phyloP scores from a whole-genome alignment of 352 stramenopile species.

The Pythium rhizo-oryzae region DNA sequence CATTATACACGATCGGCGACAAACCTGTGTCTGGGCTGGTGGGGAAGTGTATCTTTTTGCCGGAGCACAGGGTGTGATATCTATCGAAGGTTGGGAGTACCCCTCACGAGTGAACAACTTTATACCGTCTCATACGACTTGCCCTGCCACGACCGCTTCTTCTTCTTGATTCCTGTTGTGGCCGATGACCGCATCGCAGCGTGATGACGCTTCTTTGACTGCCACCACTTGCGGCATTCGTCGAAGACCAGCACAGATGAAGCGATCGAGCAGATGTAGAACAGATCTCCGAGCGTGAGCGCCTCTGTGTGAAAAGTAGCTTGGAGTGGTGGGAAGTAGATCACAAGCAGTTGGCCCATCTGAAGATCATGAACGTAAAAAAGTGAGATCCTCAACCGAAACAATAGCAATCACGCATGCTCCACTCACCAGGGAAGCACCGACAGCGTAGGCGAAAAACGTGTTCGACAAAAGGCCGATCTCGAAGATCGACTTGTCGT shows the following conservation, averaged over 20 bases:
- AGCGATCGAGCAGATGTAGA: constrained; percentile 92
- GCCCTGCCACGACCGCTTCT: constrained; percentile 69
- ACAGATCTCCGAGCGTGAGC: constrained; percentile 91
- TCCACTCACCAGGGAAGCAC: constrained; percentile 76
- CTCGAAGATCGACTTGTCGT: constrained; percentile 94
- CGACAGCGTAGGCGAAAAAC: constrained; percentile 93
- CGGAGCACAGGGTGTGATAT: background rate
- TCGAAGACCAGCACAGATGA: constrained; percentile 95
- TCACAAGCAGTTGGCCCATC: constrained; percentile 95
- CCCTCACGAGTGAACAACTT: background rate
- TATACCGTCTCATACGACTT: constrained; percentile 73
- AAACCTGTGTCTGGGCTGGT: background rate
- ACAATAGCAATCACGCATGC: background rate
- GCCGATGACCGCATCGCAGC: constrained; percentile 39
- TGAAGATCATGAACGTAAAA: constrained; percentile 19
- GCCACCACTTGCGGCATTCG: constrained; percentile 92
- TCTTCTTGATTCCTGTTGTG: constrained; percentile 58
- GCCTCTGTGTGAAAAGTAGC: constrained; percentile 97
- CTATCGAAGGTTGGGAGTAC: background rate
- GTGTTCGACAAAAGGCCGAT: constrained; percentile 93
- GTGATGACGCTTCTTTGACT: constrained; percentile 38
- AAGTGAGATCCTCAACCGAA: background rate
- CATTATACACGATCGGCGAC: constrained; percentile 11
- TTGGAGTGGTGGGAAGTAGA: constrained; percentile 97
- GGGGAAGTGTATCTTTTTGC: background rate